A percentile compares a stretch with the other conserved stretches of the same genome.
Evolutionary conservation across 1,284 basidiomycete genomes (phyloP).

Genomic region (Cutaneotrichosporon sp.): DNA sequence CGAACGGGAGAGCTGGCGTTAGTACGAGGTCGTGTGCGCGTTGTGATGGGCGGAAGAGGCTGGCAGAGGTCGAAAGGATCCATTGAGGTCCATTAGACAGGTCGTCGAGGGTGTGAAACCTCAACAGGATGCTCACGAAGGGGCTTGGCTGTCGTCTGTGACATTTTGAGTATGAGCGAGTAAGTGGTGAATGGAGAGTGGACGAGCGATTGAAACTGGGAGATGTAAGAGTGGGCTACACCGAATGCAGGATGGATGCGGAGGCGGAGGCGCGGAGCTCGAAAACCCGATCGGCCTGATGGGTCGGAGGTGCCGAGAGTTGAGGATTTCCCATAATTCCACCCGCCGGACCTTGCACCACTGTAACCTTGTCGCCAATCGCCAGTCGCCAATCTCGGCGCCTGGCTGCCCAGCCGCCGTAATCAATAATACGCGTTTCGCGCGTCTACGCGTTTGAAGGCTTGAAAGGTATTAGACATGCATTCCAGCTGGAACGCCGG

Average conservation of each 20-base stretch:
- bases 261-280: background rate
- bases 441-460: no score
- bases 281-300: no score
- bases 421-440: no score
- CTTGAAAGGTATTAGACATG: no score
- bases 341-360: no score
- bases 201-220: background rate
- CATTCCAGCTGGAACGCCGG: no score
- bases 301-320: background rate
- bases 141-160: constrained; percentile 5
- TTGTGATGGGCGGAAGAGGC: background rate
- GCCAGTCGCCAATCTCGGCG: no score
- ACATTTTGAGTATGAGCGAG: constrained; percentile 2
- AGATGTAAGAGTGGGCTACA: background rate
- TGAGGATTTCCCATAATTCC: background rate
- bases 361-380: no score
- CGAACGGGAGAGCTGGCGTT: constrained; percentile 60
- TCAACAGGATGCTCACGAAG: constrained; percentile 1
- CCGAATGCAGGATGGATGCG: background rate
- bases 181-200: background rate
- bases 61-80: background rate
- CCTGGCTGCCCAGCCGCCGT: no score
- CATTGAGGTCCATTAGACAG: no score
- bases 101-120: no score
- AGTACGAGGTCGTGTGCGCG: background rate